Percentiles rank a stretch among this genome's conserved stretches.
Conservation (phyloP, 352 stramenopile genomes). For the Phytophthora aleatoria region DNA sequence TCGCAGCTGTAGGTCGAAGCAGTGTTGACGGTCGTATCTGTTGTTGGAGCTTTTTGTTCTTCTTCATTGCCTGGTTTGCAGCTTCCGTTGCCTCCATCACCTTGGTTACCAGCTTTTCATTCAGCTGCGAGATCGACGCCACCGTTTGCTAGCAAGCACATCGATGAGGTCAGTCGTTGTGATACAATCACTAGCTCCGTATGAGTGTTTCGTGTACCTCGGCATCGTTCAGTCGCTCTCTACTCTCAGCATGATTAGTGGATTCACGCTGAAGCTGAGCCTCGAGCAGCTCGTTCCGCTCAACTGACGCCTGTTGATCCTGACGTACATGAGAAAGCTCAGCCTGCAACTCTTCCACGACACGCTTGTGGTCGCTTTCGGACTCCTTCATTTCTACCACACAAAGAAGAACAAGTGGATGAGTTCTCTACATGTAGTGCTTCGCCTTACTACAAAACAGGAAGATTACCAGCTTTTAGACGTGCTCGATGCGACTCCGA, state of each 20-base stretch:
- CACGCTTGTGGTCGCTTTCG: conserved; percentile 36
- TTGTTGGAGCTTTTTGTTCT: conserved; percentile 58
- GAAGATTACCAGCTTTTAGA: conserved; percentile 37
- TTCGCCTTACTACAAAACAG: not conserved
- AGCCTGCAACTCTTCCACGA: conserved; percentile 35
- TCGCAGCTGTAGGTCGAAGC: conserved; percentile 60
- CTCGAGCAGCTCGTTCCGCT: conserved; percentile 45
- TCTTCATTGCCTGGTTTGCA: conserved; percentile 59
- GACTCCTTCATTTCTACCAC: conserved; percentile 46
- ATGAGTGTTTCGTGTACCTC: conserved; percentile 38
- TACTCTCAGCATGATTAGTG: conserved; percentile 49
- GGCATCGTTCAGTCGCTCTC: conserved; percentile 52
- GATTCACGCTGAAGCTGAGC: conserved; percentile 49
- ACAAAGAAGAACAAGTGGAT: conserved; percentile 4
- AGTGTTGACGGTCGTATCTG: conserved; percentile 55
- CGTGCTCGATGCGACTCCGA: conserved; percentile 46
- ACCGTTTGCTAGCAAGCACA: conserved; percentile 55
- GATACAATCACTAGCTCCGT: not conserved
- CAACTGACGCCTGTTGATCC: conserved; percentile 28
- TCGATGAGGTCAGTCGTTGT: not conserved
- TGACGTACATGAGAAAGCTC: conserved; percentile 41
- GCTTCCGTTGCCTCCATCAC: conserved; percentile 66
- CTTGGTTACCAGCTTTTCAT: conserved; percentile 72
- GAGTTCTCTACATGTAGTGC: not conserved
- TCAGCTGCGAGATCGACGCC: conserved; percentile 65